phyloP scores from a whole-genome alignment of 1,284 basidiomycete genomes.

The Cutaneotrichosporon sp. region DNA sequence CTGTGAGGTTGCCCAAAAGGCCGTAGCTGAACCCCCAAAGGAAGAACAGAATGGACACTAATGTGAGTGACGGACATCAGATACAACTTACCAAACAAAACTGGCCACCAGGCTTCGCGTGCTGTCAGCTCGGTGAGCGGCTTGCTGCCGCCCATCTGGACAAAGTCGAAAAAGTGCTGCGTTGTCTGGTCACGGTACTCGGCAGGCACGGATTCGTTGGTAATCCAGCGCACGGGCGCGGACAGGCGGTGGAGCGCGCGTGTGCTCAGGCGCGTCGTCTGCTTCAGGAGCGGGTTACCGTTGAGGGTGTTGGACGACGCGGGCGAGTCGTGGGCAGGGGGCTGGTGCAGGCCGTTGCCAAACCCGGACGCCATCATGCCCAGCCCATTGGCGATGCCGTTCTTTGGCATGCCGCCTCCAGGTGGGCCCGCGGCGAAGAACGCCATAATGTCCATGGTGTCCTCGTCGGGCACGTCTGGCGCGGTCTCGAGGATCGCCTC shows the following conservation, averaged over 20 bases:
- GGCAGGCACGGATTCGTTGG: constrained; percentile 5
- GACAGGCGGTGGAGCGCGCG: background rate
- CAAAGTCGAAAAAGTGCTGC: constrained; percentile 43
- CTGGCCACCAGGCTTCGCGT: constrained; percentile 41
- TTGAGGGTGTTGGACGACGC: no score
- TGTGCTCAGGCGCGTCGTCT: no score
- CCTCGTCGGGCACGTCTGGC: constrained; percentile 19
- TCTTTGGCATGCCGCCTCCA: background rate
- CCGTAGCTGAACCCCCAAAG: constrained; percentile 47
- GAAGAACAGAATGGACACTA: constrained; percentile 42
- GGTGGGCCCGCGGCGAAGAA: constrained; percentile 34
- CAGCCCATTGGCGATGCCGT: background rate
- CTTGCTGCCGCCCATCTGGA: constrained; percentile 39
- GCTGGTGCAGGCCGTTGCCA: background rate
- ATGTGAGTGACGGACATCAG: constrained; percentile 18
- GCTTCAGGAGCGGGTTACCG: no score
- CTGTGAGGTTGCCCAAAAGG: constrained; percentile 41
- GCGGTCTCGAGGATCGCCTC: constrained; percentile 20
- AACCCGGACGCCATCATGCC: no score
- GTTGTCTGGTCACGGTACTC: constrained; percentile 30
- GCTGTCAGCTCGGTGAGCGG: constrained; percentile 37
- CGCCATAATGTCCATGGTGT: constrained; percentile 33
- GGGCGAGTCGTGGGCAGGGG: background rate
- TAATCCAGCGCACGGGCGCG: constrained; percentile 11
- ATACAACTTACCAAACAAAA: constrained; percentile 23